Evolutionary conservation across 2,329 filamentous ascomycete genomes (phyloP).

Genomic region (Magnaporthiopsis poae): DNA sequence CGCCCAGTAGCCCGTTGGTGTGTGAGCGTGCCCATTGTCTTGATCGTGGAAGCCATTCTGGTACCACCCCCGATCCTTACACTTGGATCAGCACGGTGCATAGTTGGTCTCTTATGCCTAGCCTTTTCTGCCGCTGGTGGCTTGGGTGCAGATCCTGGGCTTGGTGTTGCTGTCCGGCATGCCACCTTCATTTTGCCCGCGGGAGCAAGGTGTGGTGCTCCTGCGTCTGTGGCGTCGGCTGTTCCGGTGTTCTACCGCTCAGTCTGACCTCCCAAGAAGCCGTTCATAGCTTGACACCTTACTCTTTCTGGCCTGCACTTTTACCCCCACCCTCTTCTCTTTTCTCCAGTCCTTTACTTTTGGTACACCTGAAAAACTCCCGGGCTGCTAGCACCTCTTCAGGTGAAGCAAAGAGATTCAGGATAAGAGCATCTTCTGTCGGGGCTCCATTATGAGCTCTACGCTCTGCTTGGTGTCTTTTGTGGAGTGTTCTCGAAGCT

Average conservation of each 20-base stretch:
- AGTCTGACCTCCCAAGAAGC: background rate
- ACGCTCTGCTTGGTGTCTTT: constrained; percentile 9
- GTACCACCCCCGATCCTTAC: background rate
- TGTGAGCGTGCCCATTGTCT: background rate
- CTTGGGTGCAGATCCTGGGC: background rate
- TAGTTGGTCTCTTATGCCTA: background rate
- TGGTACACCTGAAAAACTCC: background rate
- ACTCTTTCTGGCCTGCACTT: background rate
- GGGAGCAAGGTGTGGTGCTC: background rate
- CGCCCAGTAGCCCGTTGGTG: background rate
- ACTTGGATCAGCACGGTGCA: background rate
- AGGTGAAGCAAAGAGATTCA: background rate
- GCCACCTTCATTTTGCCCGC: constrained; percentile 1
- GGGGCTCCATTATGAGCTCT: background rate
- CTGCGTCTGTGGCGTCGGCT: background rate
- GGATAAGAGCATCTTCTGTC: background rate
- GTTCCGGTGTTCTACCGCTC: background rate
- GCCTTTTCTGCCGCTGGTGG: background rate
- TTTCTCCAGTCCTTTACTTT: background rate
- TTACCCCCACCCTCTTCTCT: background rate
- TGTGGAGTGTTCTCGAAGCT: constrained; percentile 11
- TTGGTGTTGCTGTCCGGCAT: background rate
- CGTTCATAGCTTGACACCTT: constrained; percentile 2
- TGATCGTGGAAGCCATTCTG: background rate
- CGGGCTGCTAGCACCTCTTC: background rate